A percentile compares a stretch with the other conserved stretches of the same genome.
Conservation (phyloP, 805 yeast genomes). For the Lipomyces chichibuensis region DNA sequence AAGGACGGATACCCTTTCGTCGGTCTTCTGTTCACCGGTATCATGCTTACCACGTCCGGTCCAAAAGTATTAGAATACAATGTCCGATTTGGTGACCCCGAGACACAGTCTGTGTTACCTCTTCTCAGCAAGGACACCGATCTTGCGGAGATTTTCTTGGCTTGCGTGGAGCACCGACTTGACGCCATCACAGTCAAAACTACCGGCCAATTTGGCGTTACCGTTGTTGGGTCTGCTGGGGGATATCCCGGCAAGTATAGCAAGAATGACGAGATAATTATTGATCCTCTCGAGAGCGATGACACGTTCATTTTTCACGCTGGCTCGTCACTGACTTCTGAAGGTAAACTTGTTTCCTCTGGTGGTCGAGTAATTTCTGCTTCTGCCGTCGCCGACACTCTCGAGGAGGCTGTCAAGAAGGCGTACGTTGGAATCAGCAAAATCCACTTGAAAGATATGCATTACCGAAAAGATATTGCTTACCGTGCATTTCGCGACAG, state of each 20-base stretch:
- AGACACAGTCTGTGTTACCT: conserved; percentile 95
- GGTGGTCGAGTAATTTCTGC: conserved; percentile 98
- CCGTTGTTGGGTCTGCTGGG: conserved; percentile 95
- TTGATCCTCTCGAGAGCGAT: conserved; percentile 49
- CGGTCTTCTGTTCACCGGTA: conserved; percentile 93
- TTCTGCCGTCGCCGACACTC: conserved; percentile 76
- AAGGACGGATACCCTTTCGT: conserved; percentile 92
- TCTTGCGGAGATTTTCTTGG: conserved; percentile 86
- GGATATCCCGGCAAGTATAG: conserved; percentile 90
- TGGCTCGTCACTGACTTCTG: conserved; percentile 64
- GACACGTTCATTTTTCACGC: conserved; percentile 89
- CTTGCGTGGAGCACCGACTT: conserved; percentile 90
- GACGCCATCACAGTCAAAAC: conserved; percentile 69
- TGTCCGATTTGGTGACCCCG: conserved; percentile 99
- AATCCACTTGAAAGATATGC: conserved; percentile 72
- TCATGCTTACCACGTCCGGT: conserved; percentile 83
- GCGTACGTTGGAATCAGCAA: conserved; percentile 85
- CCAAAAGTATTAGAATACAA: conserved; percentile 97
- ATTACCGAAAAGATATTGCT: conserved; percentile 91
- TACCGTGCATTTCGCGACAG: conserved; percentile 80
- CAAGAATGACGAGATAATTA: conserved; percentile 82
- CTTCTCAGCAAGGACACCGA: conserved; percentile 82
- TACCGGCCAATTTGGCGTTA: conserved; percentile 70
- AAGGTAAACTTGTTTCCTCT: conserved; percentile 71
- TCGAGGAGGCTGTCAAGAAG: conserved; percentile 77